These are phyloP conservation scores for Amphibolis antarctica DNA, from an alignment of 106 monocot genomes.

Conservation along the genomic window DNA sequence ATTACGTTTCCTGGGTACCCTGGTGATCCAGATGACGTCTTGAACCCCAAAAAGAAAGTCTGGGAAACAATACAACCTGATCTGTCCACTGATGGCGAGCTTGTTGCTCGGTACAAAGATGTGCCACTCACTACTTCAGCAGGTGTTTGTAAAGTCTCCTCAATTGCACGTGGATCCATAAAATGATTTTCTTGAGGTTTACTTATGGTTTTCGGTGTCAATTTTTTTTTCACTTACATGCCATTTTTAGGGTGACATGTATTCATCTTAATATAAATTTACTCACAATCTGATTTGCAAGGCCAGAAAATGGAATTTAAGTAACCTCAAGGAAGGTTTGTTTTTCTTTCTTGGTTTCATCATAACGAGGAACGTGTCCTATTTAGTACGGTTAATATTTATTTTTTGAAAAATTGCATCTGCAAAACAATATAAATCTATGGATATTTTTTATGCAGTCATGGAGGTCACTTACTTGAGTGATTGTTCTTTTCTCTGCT, in stretches of 20 bases:
- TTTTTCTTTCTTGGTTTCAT: too few relatives aligned
- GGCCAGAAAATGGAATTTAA: too few relatives aligned
- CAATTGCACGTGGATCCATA: slow-evolving; percentile 51
- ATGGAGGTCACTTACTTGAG: too few relatives aligned
- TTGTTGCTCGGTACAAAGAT: slow-evolving; percentile 55
- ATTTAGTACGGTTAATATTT: too few relatives aligned
- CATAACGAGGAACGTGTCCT: too few relatives aligned
- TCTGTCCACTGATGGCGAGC: slow-evolving; percentile 42
- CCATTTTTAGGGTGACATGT: background rate
- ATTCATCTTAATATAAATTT: too few relatives aligned
- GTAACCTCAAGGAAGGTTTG: too few relatives aligned
- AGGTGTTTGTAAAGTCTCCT: slow-evolving; percentile 69
- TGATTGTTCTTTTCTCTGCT: too few relatives aligned
- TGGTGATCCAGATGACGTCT: slow-evolving; percentile 48
- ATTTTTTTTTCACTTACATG: background rate
- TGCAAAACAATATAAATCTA: too few relatives aligned
- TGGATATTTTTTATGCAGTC: too few relatives aligned
- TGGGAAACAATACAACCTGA: slow-evolving; percentile 79
- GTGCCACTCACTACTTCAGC: slow-evolving; percentile 71
- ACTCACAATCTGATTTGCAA: too few relatives aligned
- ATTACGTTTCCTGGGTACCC: slow-evolving; percentile 52
- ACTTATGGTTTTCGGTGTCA: background rate
- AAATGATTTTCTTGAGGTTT: slow-evolving; percentile 24
- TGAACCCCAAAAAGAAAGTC: slow-evolving; percentile 78
- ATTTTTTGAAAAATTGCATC: too few relatives aligned